These are phyloP conservation scores for Encephalitozoon romaleae DNA, from an alignment of 371 early-diverging fungal species.

Conservation along the genomic window DNA sequence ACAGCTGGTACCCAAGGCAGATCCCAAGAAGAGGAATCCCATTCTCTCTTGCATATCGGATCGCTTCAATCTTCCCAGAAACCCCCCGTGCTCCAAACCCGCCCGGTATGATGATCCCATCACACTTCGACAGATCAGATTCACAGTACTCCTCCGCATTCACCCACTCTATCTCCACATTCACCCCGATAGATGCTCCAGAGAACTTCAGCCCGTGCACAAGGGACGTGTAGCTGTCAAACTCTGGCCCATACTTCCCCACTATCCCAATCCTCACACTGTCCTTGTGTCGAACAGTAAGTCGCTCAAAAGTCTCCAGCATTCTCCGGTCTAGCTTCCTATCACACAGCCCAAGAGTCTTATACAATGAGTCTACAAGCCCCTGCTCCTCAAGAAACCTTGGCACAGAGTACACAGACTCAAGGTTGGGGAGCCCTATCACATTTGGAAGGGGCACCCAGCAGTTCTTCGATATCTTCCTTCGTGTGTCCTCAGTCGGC, in stretches of 20 bases:
- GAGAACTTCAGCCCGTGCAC: constrained; percentile 87
- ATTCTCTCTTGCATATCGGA: constrained; percentile 90
- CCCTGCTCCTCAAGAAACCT: constrained; percentile 74
- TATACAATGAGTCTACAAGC: constrained; percentile 67
- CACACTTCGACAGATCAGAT: constrained; percentile 26
- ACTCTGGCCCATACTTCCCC: constrained; percentile 83
- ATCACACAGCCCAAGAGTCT: constrained; percentile 37
- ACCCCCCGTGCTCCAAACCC: constrained; percentile 93
- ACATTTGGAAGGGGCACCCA: constrained; percentile 80
- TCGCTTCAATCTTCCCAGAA: constrained; percentile 89
- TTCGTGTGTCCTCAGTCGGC: constrained; percentile 69
- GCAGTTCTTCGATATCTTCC: constrained; percentile 92
- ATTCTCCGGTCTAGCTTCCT: neutral
- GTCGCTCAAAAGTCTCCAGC: neutral
- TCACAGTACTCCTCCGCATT: constrained; percentile 70
- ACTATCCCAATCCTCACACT: constrained; percentile 79
- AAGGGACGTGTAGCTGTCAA: constrained; percentile 89
- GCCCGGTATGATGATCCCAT: constrained; percentile 96
- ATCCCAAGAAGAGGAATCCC: constrained; percentile 93
- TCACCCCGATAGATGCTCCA: constrained; percentile 63
- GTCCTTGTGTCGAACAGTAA: neutral
- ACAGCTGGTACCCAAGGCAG: constrained; percentile 93
- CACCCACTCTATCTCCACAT: constrained; percentile 71
- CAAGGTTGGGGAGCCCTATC: constrained; percentile 82
- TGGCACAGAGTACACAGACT: constrained; percentile 88